These are phyloP conservation scores for Pseudonitzschia multiseries DNA, from an alignment of 108 stramenopile species.

Conservation along the genomic window DNA sequence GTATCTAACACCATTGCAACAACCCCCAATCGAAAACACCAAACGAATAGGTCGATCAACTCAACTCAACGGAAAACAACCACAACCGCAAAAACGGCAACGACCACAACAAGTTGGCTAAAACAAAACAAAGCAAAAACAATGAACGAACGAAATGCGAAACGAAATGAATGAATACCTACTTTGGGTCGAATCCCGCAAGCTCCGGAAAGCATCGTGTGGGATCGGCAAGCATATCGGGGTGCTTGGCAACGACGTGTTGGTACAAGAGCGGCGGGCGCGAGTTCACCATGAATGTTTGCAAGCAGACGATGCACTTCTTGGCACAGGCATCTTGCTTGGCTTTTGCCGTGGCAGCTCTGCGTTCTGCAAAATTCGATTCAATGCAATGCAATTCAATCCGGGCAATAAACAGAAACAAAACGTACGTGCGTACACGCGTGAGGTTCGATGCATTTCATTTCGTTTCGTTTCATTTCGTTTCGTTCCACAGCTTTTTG, in stretches of 20 bases:
- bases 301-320: constrained; percentile 78
- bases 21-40: background rate
- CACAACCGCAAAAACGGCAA: background rate
- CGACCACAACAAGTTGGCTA: background rate
- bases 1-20: background rate
- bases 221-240: constrained; percentile 46
- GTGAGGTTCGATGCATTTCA: no score
- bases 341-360: constrained; percentile 76
- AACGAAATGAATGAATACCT: no score
- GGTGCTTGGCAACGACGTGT: constrained; percentile 80
- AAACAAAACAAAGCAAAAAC: background rate
- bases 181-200: constrained; percentile 76
- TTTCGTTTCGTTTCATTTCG: no score
- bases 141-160: background rate
- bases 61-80: background rate
- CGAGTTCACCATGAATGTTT: constrained; percentile 91
- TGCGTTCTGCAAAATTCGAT: constrained; percentile 53
- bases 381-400: no score
- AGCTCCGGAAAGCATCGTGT: constrained; percentile 65
- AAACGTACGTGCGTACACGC: no score
- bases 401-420: background rate
- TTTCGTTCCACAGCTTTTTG: background rate
- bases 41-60: background rate
- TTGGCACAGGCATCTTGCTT: constrained; percentile 70
- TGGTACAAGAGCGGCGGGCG: constrained; percentile 60